Evolutionary conservation across 2,329 filamentous ascomycete genomes (phyloP), one percentile per base, ranked within the genome.

Genomic region (Colletotrichum sp.): DNA sequence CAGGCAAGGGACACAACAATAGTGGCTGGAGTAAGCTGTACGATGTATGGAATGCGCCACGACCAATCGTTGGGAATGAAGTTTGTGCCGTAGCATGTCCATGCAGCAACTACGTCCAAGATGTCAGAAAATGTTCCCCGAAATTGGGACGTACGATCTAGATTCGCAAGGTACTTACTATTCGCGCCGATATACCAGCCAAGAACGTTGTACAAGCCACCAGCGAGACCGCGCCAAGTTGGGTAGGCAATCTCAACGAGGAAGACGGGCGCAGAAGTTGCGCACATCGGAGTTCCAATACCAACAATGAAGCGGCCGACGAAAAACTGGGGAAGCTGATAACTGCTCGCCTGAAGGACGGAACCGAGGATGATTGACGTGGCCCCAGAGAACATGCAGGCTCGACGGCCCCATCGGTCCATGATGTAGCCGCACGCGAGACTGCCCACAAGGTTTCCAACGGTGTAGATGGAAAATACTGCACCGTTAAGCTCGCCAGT

Each of bases 1-100:
- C 85, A 90, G 78, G 91, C 87, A 69, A 88, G 86, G 6, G 80
- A 67, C 21, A 89, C 78, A 76, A 89, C 87, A 43, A 88, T 82
- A 13, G 85, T 72, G 0, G 85, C 86, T 0, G 87, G 86, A 2
- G 85, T 52, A 28, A 84, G 83, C 81, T 90, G 88, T 1, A 90
- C 79, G 6, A 89, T 80, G 6, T 84, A 85, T 6, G 88, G 85
- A 4, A 85, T 85, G 61, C 87, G 83, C 88, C 88, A 90, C 8
- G 85, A 85, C 88, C 87, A 89, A 72, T 87, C 84, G 69, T 82
- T 87, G 2, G 82, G 74, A 21, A 89, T 86, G 16, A 83, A 80
- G 43, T 85, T 82, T 0, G 88, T 89, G 30, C 85, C 87, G 75
- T 87, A 88, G 12, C 86, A 85, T 18, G 89, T 81, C 86, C 87